Percentiles rank a stretch among this genome's conserved stretches.
Evolutionary conservation across 2,329 filamentous ascomycete genomes (phyloP).

Genomic region (Helminthosporium solani): DNA sequence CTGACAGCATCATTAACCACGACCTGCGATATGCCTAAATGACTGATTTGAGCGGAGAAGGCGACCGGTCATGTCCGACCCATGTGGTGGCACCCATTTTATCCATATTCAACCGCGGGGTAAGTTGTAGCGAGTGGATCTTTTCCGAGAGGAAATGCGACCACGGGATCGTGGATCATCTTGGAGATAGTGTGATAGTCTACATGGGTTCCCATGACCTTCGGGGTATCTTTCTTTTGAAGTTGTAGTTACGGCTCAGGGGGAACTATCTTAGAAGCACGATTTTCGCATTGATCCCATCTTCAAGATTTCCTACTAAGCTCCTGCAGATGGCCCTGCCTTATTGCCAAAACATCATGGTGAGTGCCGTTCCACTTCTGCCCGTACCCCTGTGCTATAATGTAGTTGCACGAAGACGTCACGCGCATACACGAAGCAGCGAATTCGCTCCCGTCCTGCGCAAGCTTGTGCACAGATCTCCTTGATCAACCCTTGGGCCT

Average conservation of each 20-base stretch:
- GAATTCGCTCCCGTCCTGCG: not conserved
- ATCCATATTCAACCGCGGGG: constrained; percentile 38
- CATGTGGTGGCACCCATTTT: constrained; percentile 11
- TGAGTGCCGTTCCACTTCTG: not conserved
- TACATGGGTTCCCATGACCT: too few relatives aligned
- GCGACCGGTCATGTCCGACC: not conserved
- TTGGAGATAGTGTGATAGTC: not conserved
- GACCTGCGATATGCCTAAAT: constrained; percentile 6
- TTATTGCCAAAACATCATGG: too few relatives aligned
- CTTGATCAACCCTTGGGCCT: constrained; percentile 8
- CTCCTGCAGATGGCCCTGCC: too few relatives aligned
- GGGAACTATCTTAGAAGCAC: too few relatives aligned
- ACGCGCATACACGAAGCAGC: constrained; percentile 7
- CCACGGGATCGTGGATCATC: not conserved
- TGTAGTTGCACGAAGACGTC: constrained; percentile 1
- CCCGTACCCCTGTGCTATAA: not conserved
- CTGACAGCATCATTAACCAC: not conserved
- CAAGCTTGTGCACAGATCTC: not conserved
- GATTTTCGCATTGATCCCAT: too few relatives aligned
- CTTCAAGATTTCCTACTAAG: too few relatives aligned
- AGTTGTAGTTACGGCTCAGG: too few relatives aligned
- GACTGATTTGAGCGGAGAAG: constrained; percentile 1
- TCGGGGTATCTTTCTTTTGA: too few relatives aligned
- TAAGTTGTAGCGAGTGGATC: constrained; percentile 11
- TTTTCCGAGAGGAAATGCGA: not conserved